A percentile compares a stretch with the other conserved stretches of the same genome.
phyloP scores from a whole-genome alignment of 176 grass and related monocot genomes.

The Triticum monococcum region DNA sequence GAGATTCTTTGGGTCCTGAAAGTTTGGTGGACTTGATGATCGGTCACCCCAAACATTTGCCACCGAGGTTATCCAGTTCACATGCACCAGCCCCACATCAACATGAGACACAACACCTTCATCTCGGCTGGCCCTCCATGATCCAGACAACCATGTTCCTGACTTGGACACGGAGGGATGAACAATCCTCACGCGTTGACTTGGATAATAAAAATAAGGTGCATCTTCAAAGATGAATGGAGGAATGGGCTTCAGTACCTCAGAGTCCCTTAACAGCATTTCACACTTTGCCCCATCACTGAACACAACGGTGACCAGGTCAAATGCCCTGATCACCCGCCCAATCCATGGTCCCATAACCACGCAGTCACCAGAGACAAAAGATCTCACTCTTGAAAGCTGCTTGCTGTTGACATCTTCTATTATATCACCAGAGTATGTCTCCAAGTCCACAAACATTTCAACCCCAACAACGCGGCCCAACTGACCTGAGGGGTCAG shows the following conservation, averaged over 20 bases:
- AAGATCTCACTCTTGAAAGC: conserved; percentile 77
- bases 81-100: conserved; percentile 69
- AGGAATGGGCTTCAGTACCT: conserved; percentile 63
- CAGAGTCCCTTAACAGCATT: conserved; percentile 72
- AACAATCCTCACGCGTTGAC: conserved; percentile 72
- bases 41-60: conserved; percentile 53
- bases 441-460: conserved; percentile 87
- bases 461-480: conserved; percentile 65
- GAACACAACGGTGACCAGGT: conserved; percentile 71
- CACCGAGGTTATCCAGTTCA: conserved; percentile 84
- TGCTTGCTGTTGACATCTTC: conserved; percentile 84
- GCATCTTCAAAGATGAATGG: conserved; percentile 65
- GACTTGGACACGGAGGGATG: conserved; percentile 48
- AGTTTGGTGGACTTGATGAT: conserved; percentile 54
- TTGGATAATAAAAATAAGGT: conserved; percentile 79
- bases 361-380: conserved; percentile 72
- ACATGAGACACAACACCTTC: conserved; percentile 71
- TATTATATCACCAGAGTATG: conserved; percentile 57
- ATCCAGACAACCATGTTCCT: conserved; percentile 71
- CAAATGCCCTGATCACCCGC: conserved; percentile 68
- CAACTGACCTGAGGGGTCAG: conserved; percentile 76
- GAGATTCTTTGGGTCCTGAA: conserved; percentile 76
- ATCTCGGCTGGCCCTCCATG: conserved; percentile 56
- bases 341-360: conserved; percentile 94
- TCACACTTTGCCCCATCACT: conserved; percentile 75